Evolutionary conservation across 129 eudicot genomes (phyloP), one percentile per base, ranked within the genome.

Genomic region (Dittrichia graveolens): DNA sequence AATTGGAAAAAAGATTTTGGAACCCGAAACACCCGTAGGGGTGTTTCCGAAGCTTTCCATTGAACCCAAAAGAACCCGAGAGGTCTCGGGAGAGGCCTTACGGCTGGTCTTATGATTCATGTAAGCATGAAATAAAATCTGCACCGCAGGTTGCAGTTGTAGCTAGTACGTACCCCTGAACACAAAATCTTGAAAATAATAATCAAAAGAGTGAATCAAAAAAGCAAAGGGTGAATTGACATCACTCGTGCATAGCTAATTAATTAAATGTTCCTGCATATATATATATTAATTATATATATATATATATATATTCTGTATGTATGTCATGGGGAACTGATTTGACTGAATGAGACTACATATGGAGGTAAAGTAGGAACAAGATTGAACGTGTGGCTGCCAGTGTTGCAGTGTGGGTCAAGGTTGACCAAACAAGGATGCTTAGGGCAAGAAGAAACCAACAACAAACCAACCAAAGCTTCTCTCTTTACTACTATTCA

Each of bases 181-280:
- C 59, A 72, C 14, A 16, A 8, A 58, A 12, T 34, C 16, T 13
- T 12, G 12, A 19, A 5, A 7, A 14, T 16, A 35, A 12, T 13
- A 0, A 19, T 14, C 0, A 3, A 37, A 31, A 47, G 57, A 31
- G 47, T 64, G 72, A 75, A 53, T 64, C 57, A 9, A 65, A 65
- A 60, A 65, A 19, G 73, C 16, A 75, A 76, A 69, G 58, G 80
- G 69, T 57, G 75, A 67, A 58, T 14, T 18, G 69, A 76, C 68
- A 76, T 53, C 68, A 57, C 69, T 46, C 57, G 74, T 75, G 74
- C n/a, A n/a, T 75, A 65, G 80, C 74, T 54, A 75, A 24, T 24
- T 24, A 24, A 63, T 63, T 54, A 75, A 63, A 74, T 65, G 80
- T 65, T 65, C 70, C 48, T 55, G 42, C 65, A 24, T 24, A 24